Conservation (phyloP, 2,329 filamentous ascomycete genomes). For the Calonectria ilicicola region DNA sequence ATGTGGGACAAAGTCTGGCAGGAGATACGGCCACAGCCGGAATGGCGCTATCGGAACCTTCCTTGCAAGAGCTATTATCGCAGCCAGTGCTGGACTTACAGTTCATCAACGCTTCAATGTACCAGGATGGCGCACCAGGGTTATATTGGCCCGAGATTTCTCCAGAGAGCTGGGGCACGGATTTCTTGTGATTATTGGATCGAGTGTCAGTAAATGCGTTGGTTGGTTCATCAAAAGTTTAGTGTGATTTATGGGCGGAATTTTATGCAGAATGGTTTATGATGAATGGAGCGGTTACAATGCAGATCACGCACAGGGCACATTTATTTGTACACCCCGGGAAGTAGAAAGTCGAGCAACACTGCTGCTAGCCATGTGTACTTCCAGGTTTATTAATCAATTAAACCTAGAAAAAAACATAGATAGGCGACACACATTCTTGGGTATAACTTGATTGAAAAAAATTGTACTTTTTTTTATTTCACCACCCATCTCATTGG, state of each 20-base stretch:
- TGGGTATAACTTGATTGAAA: too few relatives aligned
- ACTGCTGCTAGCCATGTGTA: too few relatives aligned
- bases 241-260: not conserved
- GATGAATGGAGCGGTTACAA: too few relatives aligned
- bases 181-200: not conserved
- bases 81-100: conserved; percentile 49
- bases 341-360: too few relatives aligned
- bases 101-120: conserved; percentile 48
- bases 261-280: not conserved
- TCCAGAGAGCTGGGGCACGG: conserved; percentile 39
- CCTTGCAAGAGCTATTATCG: conserved; percentile 48
- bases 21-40: conserved; percentile 43
- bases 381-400: too few relatives aligned
- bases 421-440: too few relatives aligned
- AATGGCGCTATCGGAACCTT: conserved; percentile 51
- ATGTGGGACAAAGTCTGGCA: conserved; percentile 29
- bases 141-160: conserved; percentile 43
- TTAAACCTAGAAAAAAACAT: too few relatives aligned
- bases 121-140: conserved; percentile 38
- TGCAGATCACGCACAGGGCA: too few relatives aligned
- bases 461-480: too few relatives aligned
- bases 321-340: too few relatives aligned
- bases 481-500: too few relatives aligned
- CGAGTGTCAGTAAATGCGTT: not conserved
- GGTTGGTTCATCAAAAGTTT: not conserved